Evolutionary conservation across 805 yeast species (phyloP).

Genomic region (Starmerella tilneyi): DNA sequence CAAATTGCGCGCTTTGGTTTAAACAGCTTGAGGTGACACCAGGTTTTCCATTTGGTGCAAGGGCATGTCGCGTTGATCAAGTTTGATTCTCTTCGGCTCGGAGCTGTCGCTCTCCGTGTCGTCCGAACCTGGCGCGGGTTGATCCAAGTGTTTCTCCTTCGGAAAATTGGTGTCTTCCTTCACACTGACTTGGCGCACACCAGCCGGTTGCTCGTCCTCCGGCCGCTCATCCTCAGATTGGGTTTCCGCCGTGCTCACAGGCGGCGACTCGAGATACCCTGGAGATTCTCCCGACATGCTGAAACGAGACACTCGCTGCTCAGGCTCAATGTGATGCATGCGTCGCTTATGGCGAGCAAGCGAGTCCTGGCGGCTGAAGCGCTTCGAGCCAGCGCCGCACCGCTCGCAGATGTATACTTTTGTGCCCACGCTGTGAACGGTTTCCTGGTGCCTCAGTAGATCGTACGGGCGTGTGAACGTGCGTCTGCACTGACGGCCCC

Average conservation of each 20-base stretch:
- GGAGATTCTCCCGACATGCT: background rate
- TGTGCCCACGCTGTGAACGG: conserved; percentile 80
- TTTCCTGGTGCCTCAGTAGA: conserved; percentile 85
- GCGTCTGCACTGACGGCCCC: conserved; percentile 46
- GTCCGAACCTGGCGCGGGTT: background rate
- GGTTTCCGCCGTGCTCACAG: background rate
- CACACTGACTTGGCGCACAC: conserved; percentile 2
- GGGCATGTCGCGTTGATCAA: background rate
- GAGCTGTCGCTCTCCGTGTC: no score
- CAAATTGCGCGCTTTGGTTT: no score
- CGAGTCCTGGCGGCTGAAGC: conserved; percentile 19
- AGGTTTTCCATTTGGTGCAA: background rate
- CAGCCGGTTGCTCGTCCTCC: background rate
- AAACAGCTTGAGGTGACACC: conserved; percentile 1
- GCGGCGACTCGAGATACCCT: background rate
- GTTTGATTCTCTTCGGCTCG: conserved; percentile 3
- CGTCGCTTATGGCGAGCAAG: conserved; percentile 18
- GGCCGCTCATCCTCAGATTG: background rate
- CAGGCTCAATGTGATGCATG: conserved; percentile 14
- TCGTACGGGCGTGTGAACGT: conserved; percentile 89
- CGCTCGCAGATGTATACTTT: conserved; percentile 74
- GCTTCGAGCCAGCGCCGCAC: conserved; percentile 55
- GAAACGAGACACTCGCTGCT: conserved; percentile 2
- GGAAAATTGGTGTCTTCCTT: background rate
- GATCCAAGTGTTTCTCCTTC: background rate